These are phyloP conservation scores for Rachicladosporium sp. DNA, from an alignment of 2,329 filamentous ascomycete species.

Conservation along the genomic window DNA sequence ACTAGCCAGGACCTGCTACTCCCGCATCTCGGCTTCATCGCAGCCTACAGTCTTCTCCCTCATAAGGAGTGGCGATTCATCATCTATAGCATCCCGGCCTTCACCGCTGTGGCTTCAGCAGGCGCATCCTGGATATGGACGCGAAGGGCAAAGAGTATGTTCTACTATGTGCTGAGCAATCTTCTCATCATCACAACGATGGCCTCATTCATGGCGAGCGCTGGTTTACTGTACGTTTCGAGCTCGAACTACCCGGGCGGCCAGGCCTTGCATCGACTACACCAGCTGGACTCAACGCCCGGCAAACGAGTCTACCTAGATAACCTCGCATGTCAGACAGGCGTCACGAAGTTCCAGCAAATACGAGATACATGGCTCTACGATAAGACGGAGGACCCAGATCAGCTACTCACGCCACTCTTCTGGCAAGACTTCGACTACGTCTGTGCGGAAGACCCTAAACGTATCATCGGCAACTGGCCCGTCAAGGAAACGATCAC, in stretches of 20 bases:
- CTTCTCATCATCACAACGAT: slow-evolving; percentile 48
- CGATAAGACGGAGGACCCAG: slow-evolving; percentile 45
- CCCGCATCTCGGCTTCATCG: slow-evolving; percentile 60
- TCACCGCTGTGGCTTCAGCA: slow-evolving; percentile 66
- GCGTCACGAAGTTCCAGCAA: slow-evolving; percentile 48
- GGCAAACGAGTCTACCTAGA: slow-evolving; percentile 38
- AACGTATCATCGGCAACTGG: slow-evolving; percentile 40
- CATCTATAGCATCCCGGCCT: slow-evolving; percentile 68
- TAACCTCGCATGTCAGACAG: slow-evolving; percentile 51
- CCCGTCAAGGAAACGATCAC: slow-evolving; percentile 37
- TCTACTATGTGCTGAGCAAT: slow-evolving; percentile 44
- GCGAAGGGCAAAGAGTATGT: slow-evolving; percentile 48
- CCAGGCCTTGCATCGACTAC: slow-evolving; percentile 49
- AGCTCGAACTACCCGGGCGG: slow-evolving; percentile 91
- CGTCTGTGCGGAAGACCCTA: slow-evolving; percentile 40
- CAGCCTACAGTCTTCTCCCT: slow-evolving; percentile 73
- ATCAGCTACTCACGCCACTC: slow-evolving; percentile 31
- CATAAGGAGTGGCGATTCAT: slow-evolving; percentile 97
- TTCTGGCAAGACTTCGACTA: slow-evolving; percentile 52
- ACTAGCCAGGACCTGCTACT: slow-evolving; percentile 42
- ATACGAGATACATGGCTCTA: slow-evolving; percentile 38
- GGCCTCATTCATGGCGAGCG: slow-evolving; percentile 47
- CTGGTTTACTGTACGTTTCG: slow-evolving; percentile 61
- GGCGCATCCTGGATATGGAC: slow-evolving; percentile 54
- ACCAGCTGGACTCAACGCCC: slow-evolving; percentile 15